phyloP scores from a whole-genome alignment of 2,329 filamentous ascomycete species.

The Ophiosphaerella korrae region DNA sequence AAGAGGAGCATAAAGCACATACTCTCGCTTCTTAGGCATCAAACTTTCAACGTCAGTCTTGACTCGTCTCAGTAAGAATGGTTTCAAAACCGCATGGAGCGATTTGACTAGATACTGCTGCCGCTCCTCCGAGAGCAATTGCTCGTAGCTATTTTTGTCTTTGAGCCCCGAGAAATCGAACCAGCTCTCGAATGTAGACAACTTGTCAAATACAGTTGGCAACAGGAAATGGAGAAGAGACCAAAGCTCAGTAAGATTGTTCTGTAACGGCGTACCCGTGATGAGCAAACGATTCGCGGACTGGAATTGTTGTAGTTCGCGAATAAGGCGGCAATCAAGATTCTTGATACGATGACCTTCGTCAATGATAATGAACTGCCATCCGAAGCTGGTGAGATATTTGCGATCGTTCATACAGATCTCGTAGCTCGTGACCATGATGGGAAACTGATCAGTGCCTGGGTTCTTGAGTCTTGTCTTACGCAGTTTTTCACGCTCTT shows the following conservation, averaged over 20 bases:
- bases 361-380: conserved; percentile 98
- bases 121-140: conserved; percentile 78
- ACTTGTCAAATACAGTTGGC: conserved; percentile 89
- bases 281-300: conserved; percentile 92
- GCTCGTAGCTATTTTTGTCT: conserved; percentile 77
- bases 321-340: conserved; percentile 88
- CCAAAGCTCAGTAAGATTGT: conserved; percentile 94
- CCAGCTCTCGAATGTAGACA: conserved; percentile 92
- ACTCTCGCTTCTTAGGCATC: conserved; percentile 95
- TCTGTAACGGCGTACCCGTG: conserved; percentile 92
- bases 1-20: conserved; percentile 91
- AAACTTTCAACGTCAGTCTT: conserved; percentile 92
- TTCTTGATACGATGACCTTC: conserved; percentile 98
- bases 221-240: conserved; percentile 91
- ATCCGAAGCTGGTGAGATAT: conserved; percentile 80
- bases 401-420: conserved; percentile 92
- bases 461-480: conserved; percentile 72
- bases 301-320: conserved; percentile 83
- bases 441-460: conserved; percentile 75
- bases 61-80: conserved; percentile 82
- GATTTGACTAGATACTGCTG: conserved; percentile 82
- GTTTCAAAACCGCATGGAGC: conserved; percentile 91
- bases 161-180: conserved; percentile 95
- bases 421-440: conserved; percentile 94
- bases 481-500: conserved; percentile 77